Conservation (phyloP, 352 stramenopile species). For the Poterioochromonas sp. region DNA sequence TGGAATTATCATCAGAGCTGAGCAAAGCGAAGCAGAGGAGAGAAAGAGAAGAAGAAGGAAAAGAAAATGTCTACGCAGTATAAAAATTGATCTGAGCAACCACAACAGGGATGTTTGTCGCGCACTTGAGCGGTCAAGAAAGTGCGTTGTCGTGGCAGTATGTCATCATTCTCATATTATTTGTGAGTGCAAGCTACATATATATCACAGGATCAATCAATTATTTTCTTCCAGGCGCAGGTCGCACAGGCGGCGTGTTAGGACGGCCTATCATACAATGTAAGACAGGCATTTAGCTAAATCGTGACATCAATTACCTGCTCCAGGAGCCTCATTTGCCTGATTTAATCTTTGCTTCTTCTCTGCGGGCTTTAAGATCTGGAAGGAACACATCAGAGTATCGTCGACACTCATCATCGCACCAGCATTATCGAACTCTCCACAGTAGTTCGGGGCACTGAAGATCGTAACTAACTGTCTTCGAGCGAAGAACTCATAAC, state of each 20-base stretch:
- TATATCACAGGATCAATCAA: no score
- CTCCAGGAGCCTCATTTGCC: no score
- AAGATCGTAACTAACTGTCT: constrained; percentile 98
- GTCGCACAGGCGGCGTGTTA: constrained; percentile 21
- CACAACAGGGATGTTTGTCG: no score
- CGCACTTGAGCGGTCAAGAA: no score
- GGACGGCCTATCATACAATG: background rate
- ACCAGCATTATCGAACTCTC: constrained; percentile 99
- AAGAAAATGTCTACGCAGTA: no score
- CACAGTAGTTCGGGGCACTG: constrained; percentile 99
- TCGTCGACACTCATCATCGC: constrained; percentile 91
- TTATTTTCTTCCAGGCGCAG: constrained; percentile 24
- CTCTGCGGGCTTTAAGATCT: constrained; percentile 74
- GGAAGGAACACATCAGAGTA: constrained; percentile 86
- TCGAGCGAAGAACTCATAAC: constrained; percentile 98
- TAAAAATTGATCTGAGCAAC: no score
- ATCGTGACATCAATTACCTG: background rate
- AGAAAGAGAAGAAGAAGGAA: no score
- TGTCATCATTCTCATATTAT: no score
- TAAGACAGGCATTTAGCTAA: background rate
- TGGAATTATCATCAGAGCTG: no score
- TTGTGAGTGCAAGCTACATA: no score
- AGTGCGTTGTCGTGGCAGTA: no score
- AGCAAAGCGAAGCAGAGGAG: no score
- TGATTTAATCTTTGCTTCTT: constrained; percentile 55